Evolutionary conservation across 148 eudicot genomes (phyloP), one percentile per base, ranked within the genome.

Genomic region (Diospyros lotus): DNA sequence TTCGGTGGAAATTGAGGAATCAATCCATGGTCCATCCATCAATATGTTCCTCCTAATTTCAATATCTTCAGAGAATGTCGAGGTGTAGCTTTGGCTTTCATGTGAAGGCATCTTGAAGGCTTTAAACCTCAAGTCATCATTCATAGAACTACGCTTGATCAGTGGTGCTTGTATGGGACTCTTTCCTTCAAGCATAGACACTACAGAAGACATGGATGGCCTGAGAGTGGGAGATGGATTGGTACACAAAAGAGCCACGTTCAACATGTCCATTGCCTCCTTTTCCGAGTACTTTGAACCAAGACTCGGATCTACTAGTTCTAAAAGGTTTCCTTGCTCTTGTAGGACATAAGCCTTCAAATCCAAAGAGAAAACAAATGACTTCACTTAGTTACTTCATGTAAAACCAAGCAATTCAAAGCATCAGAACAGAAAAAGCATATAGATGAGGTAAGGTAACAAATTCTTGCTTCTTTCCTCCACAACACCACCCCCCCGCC

Each of bases 251-350:
- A 93, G 78, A 13, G 89, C 88, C 75, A 87, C 50, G 56, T 83
- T 85, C 53, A 91, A 55, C 81, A 91, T 83, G 46, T 62, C 63
- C 75, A 69, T 8, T 3, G 82, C 97, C 77, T 92, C 97, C 58
- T 87, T 75, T 75, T 80, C 14, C 0, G 87, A 76, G 80, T 84
- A 94, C 18, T 78, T 68, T 71, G 82, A 45, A 45, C 87, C 93
- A 0, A 94, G 82, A 67, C n/a, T 64, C 0, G 93, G 93, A 69
- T 94, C 97, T 64, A 94, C 86, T 1, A 91, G 91, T 51, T 91
- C 91, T 46, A 91, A 60, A 38, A 91, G 91, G 75, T 79, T 87
- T n/a, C 98, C 97, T 71, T 88, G 94, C 78, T 93, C 94, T 83
- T 89, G 89, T 59, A 91, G 80, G 50, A 93, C 97, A 76, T 86